A percentile compares a stretch with the other conserved stretches of the same genome.
Evolutionary conservation across 257 asterid species (phyloP).

Genomic region (Petrea volubilis): DNA sequence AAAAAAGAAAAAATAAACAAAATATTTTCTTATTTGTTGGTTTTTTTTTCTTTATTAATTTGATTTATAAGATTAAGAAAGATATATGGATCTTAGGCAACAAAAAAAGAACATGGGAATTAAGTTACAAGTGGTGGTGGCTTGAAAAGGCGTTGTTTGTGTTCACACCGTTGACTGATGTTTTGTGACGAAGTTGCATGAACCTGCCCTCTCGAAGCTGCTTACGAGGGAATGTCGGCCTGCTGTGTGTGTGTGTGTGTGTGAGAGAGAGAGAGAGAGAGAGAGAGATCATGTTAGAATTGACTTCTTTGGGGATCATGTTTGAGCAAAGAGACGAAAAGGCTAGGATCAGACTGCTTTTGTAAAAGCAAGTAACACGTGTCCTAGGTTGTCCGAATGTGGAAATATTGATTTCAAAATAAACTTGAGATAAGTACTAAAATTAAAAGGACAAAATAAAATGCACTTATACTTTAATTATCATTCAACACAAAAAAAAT

Average conservation of each 20-base stretch:
- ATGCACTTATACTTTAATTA: too few species aligned
- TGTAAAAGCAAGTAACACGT: too few species aligned
- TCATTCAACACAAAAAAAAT: too few species aligned
- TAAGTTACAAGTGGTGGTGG: not conserved
- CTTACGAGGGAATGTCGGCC: not conserved
- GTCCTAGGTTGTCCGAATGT: too few species aligned
- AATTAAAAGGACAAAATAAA: too few species aligned
- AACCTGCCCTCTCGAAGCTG: not conserved
- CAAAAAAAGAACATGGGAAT: not conserved
- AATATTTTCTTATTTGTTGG: not conserved
- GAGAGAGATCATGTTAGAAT: slow-evolving; percentile 17
- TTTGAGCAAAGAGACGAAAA: not conserved
- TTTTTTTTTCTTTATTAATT: not conserved
- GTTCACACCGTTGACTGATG: slow-evolving; percentile 19
- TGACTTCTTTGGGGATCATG: not conserved
- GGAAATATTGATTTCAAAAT: too few species aligned
- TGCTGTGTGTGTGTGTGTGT: not conserved
- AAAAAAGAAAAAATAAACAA: too few species aligned
- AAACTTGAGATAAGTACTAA: too few species aligned
- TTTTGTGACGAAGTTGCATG: not conserved
- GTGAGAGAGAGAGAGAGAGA: not conserved
- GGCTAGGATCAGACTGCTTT: not conserved
- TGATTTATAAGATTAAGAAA: not conserved
- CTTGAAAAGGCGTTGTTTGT: too few species aligned
- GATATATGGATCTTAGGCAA: not conserved